Percentiles rank a stretch among this genome's conserved stretches.
phyloP scores from a whole-genome alignment of 257 asterid species.

The Lantana camara region DNA sequence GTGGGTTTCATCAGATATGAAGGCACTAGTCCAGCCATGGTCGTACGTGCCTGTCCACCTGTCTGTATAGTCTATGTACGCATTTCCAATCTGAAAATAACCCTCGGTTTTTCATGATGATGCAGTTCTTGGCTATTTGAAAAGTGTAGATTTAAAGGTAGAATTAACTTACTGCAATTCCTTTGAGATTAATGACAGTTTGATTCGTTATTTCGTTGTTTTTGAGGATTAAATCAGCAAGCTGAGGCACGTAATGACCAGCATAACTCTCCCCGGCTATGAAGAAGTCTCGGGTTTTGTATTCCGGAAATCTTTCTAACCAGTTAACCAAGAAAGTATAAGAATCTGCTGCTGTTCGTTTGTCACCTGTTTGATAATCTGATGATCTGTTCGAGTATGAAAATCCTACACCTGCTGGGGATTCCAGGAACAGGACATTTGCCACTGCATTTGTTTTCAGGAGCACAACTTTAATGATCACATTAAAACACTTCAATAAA shows the following conservation, averaged over 20 bases:
- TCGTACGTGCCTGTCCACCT: constrained; percentile 43
- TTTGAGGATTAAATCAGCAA: constrained; percentile 53
- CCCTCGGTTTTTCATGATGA: not conserved
- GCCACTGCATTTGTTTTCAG: constrained; percentile 56
- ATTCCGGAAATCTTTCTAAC: constrained; percentile 72
- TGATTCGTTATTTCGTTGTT: constrained; percentile 52
- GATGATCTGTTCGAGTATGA: constrained; percentile 67
- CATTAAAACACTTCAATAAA: too few species aligned
- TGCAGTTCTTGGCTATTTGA: not conserved
- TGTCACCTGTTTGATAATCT: constrained; percentile 56
- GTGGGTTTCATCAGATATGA: constrained; percentile 69
- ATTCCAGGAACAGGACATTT: constrained; percentile 60
- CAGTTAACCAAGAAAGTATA: constrained; percentile 61
- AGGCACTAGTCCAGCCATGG: constrained; percentile 56
- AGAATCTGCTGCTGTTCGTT: constrained; percentile 52
- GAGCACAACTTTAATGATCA: too few species aligned
- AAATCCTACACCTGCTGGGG: constrained; percentile 83
- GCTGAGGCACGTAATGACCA: constrained; percentile 81
- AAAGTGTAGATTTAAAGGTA: not conserved
- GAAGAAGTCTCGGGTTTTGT: constrained; percentile 57
- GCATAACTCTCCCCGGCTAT: constrained; percentile 73
- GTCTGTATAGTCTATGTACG: constrained; percentile 40
- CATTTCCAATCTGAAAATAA: constrained; percentile 66
- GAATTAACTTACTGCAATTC: constrained; percentile 54
- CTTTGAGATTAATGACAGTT: constrained; percentile 55